Evolutionary conservation across 306 rosid species (phyloP).

Genomic region (Quercus engelmannii): DNA sequence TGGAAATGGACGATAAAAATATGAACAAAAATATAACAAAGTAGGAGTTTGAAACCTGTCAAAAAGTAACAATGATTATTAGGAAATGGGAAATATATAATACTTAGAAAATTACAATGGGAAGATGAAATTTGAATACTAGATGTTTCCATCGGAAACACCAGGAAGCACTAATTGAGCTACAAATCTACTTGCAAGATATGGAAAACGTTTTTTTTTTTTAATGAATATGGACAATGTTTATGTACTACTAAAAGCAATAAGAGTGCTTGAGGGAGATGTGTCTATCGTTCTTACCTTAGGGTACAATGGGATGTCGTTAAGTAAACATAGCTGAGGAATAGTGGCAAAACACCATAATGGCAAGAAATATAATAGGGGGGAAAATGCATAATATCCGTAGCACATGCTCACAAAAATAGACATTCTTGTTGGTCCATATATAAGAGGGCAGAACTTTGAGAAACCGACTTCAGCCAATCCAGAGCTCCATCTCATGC

Average conservation of each 20-base stretch:
- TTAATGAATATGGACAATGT: too few species aligned
- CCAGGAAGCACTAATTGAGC: too few species aligned
- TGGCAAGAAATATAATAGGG: conserved; percentile 28
- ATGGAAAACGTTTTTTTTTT: too few species aligned
- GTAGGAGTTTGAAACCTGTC: conserved; percentile 48
- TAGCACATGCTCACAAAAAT: conserved; percentile 47
- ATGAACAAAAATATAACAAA: conserved; percentile 37
- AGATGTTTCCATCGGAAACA: too few species aligned
- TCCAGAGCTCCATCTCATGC: conserved; percentile 59
- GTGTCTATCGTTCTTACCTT: conserved; percentile 38
- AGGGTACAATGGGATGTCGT: conserved; percentile 57
- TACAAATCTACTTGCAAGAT: too few species aligned
- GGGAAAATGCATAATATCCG: conserved; percentile 36
- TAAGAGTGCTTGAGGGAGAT: background rate
- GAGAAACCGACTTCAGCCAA: conserved; percentile 52
- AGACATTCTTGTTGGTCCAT: conserved; percentile 38
- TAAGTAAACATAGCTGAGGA: conserved; percentile 59
- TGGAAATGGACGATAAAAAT: conserved; percentile 28
- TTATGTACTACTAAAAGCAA: background rate
- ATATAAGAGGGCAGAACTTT: conserved; percentile 53
- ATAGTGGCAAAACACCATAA: conserved; percentile 56
- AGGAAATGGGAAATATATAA: background rate
- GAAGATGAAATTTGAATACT: too few species aligned
- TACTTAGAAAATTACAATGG: too few species aligned
- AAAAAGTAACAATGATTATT: background rate